Evolutionary conservation across 371 early-diverging fungal genomes (phyloP), one percentile per base, ranked within the genome.

Genomic region (Haplosporangium sp.): DNA sequence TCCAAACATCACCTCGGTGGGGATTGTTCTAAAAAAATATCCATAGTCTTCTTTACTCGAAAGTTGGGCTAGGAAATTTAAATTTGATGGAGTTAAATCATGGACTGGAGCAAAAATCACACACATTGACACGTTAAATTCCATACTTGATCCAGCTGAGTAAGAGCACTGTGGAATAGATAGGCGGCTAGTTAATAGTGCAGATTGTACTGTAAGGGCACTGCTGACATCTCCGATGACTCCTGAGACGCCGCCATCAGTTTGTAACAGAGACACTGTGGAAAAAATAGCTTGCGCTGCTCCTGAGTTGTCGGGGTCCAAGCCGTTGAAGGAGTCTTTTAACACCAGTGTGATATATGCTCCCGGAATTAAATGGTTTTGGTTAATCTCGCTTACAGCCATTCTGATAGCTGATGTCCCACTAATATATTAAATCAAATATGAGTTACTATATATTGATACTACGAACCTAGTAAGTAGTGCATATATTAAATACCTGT

Each of bases 221-320:
- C 88, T 88, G 19, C 88, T 86, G 17, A 90, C 86, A 76, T 90
- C 90, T 20, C 88, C 88, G 68, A 90, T 88, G 15, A 90, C 84
- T 3, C 85, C 90, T 19, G 88, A 71, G 0, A 88, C 88, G 15
- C 76, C 76, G 35, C 79, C 79, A 10, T 71, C 70, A 65, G 86
- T 82, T 68, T 90, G 89, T 34, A 90, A 67, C 15, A 90, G 62
- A 0, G 89, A 87, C 13, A 90, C 88, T 4, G 88, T 86, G 13
- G 90, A 86, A 77, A 88, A 90, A 55, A 90, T 89, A 34, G 90
- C 90, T 63, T 90, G 86, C 17, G 89, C 87, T 2, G 88, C 87
- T 11, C 88, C 86, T 48, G 86, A 84, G 72, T 88, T 88, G n/a
- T 85, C 84, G 4, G 85, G 68, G 19, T 87, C 84, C 1, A 72